Evolutionary conservation across 768 basidiomycete genomes (phyloP), one percentile per base, ranked within the genome.

Genomic region (Galerina marginata): DNA sequence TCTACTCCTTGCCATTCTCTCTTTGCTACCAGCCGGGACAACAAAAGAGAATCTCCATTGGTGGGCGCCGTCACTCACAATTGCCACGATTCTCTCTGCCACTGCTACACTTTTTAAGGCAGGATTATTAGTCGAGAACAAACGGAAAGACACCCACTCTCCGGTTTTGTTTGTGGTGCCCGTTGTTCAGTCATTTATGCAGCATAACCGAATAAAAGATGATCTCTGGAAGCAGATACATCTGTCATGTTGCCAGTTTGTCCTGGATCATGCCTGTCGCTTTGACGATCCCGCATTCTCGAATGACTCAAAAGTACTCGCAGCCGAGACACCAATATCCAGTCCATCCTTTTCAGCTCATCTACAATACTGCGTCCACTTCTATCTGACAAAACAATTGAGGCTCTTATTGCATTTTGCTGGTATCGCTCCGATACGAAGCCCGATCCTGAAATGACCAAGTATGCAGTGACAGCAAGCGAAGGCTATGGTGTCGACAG

Each of bases 1-100:
- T 12, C 39, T 29, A 5, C 64, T 74, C 7, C 66, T 72, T 26
- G 51, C 60, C 25, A 59, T 68, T n/a, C 58, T 72, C 2, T 58
- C 69, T 44, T 49, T 67, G 7, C 62, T 72, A 38, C 71, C 71
- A 20, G 65, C 49, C 2, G 49, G 49, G 9, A 51, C 49, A 11
- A 51, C 49, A n/a, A 20, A 15, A 3, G 49, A 51, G 49, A 33
- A 36, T 36, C 49, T 33, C 4, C 49, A 29, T 51, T 51, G 49
- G 49, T 51, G 49, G 49, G 49, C 49, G 11, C 29, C 49, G 20
- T 10, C 49, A 33, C 11, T 51, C 25, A 33, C 25, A 29, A 37
- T 5, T 12, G 25, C n/a, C 4, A 33, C 33, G 25, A 33, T 51
- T 33, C 49, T 29, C 33, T 23, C 49, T 25, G 26, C 49, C 33